phyloP scores from a whole-genome alignment of 129 eudicot species.

The Lactuca sativa region DNA sequence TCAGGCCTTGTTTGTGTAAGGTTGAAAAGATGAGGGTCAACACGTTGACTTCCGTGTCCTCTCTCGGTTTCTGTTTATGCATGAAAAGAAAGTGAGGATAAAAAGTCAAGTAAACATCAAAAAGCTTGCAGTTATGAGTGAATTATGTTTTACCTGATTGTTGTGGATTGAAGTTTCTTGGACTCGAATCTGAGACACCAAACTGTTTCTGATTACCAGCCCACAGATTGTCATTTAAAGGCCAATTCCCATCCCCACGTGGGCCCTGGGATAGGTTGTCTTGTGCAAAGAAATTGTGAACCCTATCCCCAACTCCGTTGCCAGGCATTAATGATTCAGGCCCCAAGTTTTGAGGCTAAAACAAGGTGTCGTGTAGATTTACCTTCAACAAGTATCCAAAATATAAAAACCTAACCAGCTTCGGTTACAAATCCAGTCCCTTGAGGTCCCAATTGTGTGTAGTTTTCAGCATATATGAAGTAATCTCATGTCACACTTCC shows the following conservation, averaged over 20 bases:
- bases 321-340: slow-evolving; percentile 82
- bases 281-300: slow-evolving; percentile 94
- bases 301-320: slow-evolving; percentile 93
- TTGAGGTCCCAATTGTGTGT: slow-evolving; percentile 11
- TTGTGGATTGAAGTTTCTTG: slow-evolving; percentile 51
- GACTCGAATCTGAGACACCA: slow-evolving; percentile 44
- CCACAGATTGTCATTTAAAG: slow-evolving; percentile 60
- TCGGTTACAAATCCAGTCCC: slow-evolving; percentile 7
- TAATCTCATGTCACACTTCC: slow-evolving; percentile 23
- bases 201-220: slow-evolving; percentile 61
- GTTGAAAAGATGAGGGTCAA: slow-evolving; percentile 56
- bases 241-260: slow-evolving; percentile 78
- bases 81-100: slow-evolving; percentile 9
- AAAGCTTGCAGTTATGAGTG: slow-evolving; percentile 11
- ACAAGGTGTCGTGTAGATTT: slow-evolving; percentile 14
- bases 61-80: slow-evolving; percentile 58
- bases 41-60: slow-evolving; percentile 51
- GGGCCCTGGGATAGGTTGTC: slow-evolving; percentile 63
- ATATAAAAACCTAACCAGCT: slow-evolving; percentile 13
- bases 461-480: slow-evolving; percentile 18
- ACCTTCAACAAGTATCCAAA: slow-evolving; percentile 15
- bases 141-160: slow-evolving; percentile 53
- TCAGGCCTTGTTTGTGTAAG: slow-evolving; percentile 60
- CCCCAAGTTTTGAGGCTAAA: slow-evolving; percentile 35
- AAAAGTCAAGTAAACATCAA: background rate